Percentiles rank a stretch among this genome's conserved stretches.
phyloP scores from a whole-genome alignment of 2,329 filamentous ascomycete species.

The Shiraia sp. region DNA sequence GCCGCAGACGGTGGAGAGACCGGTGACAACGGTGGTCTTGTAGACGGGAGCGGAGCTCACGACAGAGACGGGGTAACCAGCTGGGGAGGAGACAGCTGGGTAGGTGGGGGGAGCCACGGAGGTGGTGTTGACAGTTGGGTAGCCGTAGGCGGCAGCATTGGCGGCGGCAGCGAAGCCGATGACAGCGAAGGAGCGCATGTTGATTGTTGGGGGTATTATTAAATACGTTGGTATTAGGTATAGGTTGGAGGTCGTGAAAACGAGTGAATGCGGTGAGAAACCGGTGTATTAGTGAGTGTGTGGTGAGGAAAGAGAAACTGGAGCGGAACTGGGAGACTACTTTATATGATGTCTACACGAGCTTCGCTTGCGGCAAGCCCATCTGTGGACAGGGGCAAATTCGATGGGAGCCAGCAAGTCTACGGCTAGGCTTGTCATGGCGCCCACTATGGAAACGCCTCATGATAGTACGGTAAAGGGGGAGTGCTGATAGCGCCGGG shows the following conservation, averaged over 20 bases:
- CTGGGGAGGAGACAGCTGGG: conserved; percentile 2
- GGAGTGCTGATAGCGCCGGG: conserved; percentile 22
- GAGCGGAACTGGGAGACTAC: conserved; percentile 21
- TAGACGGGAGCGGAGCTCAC: conserved; percentile 16
- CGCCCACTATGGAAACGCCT: conserved; percentile 26
- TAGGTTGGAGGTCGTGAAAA: conserved; percentile 38
- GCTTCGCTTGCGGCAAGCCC: conserved; percentile 26
- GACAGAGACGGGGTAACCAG: conserved; percentile 2
- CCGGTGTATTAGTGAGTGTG: conserved; percentile 46
- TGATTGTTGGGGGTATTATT: conserved; percentile 40
- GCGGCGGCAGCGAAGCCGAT: conserved; percentile 36
- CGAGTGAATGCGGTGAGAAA: conserved; percentile 48
- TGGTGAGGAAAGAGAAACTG: conserved; percentile 35
- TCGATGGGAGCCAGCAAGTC: conserved; percentile 27
- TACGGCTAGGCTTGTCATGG: conserved; percentile 31
- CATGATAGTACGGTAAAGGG: conserved; percentile 39
- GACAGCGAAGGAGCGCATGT: conserved; percentile 45
- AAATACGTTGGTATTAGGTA: conserved; percentile 43
- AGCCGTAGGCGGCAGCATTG: conserved; percentile 17
- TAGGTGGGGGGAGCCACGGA: conserved; percentile 14
- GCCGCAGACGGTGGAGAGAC: conserved; percentile 27
- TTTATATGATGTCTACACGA: conserved; percentile 41
- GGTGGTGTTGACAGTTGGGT: conserved; percentile 24
- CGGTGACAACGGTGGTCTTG: conserved; percentile 32
- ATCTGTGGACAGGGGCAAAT: conserved; percentile 28